A percentile compares a stretch with the other conserved stretches of the same genome.
Evolutionary conservation across 805 yeast genomes (phyloP).

Genomic region (Wickerhamomyces pijperi): DNA sequence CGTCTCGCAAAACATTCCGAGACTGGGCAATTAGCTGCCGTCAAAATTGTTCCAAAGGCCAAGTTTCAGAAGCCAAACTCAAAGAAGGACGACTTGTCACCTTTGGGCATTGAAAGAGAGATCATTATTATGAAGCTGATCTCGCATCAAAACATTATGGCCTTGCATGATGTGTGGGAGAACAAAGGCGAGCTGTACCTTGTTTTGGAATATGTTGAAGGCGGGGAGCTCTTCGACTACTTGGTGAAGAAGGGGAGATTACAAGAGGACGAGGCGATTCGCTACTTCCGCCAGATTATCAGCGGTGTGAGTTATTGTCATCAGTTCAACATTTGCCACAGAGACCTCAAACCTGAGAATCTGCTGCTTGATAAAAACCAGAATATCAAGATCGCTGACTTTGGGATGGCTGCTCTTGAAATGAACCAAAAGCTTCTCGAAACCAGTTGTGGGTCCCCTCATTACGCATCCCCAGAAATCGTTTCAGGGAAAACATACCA

Average conservation of each 20-base stretch:
- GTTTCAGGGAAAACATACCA: slow-evolving; percentile 92
- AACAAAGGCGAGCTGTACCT: slow-evolving; percentile 73
- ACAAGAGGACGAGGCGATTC: slow-evolving; percentile 82
- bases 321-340: slow-evolving; percentile 77
- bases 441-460: slow-evolving; percentile 97
- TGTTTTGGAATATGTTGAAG: slow-evolving; percentile 91
- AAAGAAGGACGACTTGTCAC: slow-evolving; percentile 38
- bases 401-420: slow-evolving; percentile 98
- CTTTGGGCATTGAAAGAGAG: slow-evolving; percentile 80
- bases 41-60: slow-evolving; percentile 88
- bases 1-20: slow-evolving; percentile 78
- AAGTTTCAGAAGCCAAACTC: slow-evolving; percentile 34
- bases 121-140: slow-evolving; percentile 77
- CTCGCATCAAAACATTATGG: slow-evolving; percentile 69
- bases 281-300: slow-evolving; percentile 79
- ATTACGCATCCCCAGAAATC: slow-evolving; percentile 96
- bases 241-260: slow-evolving; percentile 81
- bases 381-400: slow-evolving; percentile 93
- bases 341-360: slow-evolving; percentile 80
- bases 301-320: slow-evolving; percentile 79
- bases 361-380: slow-evolving; percentile 68
- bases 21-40: slow-evolving; percentile 89
- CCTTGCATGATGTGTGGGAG: slow-evolving; percentile 81
- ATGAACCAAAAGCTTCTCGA: slow-evolving; percentile 71
- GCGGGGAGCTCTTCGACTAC: slow-evolving; percentile 92